Evolutionary conservation across 805 yeast species (phyloP).

Genomic region (Naumovozyma castellii): DNA sequence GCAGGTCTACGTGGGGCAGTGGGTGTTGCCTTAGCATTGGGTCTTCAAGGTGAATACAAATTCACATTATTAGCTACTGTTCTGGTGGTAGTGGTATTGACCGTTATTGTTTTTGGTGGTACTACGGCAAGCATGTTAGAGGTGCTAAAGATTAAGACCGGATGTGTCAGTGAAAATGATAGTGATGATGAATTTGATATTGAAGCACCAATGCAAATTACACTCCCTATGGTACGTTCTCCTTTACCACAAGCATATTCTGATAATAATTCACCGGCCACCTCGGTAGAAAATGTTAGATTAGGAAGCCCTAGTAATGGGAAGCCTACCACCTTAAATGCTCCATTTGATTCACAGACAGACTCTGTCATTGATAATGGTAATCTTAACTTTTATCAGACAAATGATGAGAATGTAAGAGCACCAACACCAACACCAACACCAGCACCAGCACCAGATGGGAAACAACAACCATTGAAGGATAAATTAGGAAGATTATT

Average conservation of each 20-base stretch:
- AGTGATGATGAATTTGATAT: conserved; percentile 94
- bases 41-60: conserved; percentile 88
- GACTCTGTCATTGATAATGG: neutral
- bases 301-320: conserved; percentile 2
- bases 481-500: conserved; percentile 17
- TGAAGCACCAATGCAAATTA: conserved; percentile 40
- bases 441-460: too few species aligned
- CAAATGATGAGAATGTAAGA: neutral
- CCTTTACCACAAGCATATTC: conserved; percentile 16
- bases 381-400: too few species aligned
- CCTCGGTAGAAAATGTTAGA: conserved; percentile 12
- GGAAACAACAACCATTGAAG: conserved; percentile 1
- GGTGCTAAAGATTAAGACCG: conserved; percentile 83
- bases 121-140: conserved; percentile 98
- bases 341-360: neutral
- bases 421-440: neutral
- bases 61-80: conserved; percentile 88
- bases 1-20: conserved; percentile 99
- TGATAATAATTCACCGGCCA: conserved; percentile 19
- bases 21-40: conserved; percentile 98
- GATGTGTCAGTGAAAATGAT: conserved; percentile 66
- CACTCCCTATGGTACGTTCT: conserved; percentile 2
- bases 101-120: conserved; percentile 95
- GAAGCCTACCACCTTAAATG: neutral
- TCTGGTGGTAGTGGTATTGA: conserved; percentile 88